Evolutionary conservation across 1,284 basidiomycete genomes (phyloP), one percentile per base, ranked within the genome.

Genomic region (Ganoderma meredithae): DNA sequence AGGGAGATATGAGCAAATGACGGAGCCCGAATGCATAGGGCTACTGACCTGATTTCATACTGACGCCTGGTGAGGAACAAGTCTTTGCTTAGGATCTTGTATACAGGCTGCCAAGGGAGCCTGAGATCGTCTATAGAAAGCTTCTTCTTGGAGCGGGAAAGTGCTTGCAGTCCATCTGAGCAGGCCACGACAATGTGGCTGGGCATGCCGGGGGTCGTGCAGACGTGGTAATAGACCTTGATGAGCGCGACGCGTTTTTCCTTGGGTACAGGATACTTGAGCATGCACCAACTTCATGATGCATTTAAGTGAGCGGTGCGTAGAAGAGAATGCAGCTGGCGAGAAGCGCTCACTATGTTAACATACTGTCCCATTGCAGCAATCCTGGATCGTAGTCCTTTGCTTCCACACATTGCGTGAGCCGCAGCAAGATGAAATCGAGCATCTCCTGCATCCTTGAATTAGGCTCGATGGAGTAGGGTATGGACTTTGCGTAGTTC

Each of bases 81-180:
- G 77, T 97, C 95, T 74, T 91, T 85, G 73, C 87, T 89, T 17
- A 98, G 85, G 27, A 95, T 88, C 66, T 93, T 88, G 79, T 92
- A 96, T 5, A 97, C 84, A 1, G 95, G 93, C 75, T 89, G 88
- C 96, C 96, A 98, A 1, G 95, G 94, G 1, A 98, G 86, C 68
- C 95, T 86, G 79, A 98, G 83, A 78, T 98, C 95, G 53, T 91
- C 84, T 70, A 96, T 89, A 64, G 87, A 86, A 61, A 97, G 80
- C 75, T 92, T 90, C 78, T 90, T 90, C 81, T 91, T 92, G 63
- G 93, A 94, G 75, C 85, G 88, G 40, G 83, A 85, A 56, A 89
- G 80, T 65, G 78, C 79, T 70, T 84, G 84, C 70, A 91, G 84
- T 12, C 81, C 84, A 70, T 92, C 90, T 10, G 86, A 84, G 74